phyloP scores from a whole-genome alignment of 202 grass and related monocot species.

The Carex sylvatica region DNA sequence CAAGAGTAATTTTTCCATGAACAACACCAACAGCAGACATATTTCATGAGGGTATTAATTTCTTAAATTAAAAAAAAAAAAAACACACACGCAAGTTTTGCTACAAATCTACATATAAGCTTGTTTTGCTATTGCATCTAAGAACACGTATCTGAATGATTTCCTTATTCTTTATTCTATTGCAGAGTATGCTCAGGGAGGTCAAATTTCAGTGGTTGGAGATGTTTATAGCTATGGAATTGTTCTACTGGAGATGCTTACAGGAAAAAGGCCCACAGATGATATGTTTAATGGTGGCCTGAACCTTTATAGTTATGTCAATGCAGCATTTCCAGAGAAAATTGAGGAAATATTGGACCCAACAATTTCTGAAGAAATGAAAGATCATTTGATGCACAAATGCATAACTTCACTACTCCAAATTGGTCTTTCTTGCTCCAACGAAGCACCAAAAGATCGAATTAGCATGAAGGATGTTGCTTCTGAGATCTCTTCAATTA shows the following conservation, averaged over 20 bases:
- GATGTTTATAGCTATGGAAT: constrained; percentile 63
- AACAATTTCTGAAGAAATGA: neutral
- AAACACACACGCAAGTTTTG: neutral
- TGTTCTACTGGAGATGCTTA: constrained; percentile 61
- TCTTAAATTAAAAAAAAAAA: neutral
- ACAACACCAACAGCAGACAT: no score
- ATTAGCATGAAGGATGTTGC: constrained; percentile 3
- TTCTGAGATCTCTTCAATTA: constrained; percentile 6
- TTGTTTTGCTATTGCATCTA: neutral
- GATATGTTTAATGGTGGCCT: constrained; percentile 34
- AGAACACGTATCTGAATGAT: neutral
- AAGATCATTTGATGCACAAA: neutral
- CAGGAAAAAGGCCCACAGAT: constrained; percentile 35
- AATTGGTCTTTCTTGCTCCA: constrained; percentile 1
- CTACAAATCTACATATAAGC: neutral
- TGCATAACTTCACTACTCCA: neutral
- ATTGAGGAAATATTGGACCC: constrained; percentile 38
- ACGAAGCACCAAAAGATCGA: constrained; percentile 18
- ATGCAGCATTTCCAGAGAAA: constrained; percentile 28
- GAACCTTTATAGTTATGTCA: constrained; percentile 39
- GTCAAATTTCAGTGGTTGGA: constrained; percentile 31
- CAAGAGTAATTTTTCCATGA: neutral
- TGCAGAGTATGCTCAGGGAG: constrained; percentile 51
- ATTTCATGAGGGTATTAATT: no score
- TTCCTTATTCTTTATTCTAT: neutral